Evolutionary conservation across 2,329 filamentous ascomycete genomes (phyloP).

Genomic region (Pseudocercospora pini-densiflorae): DNA sequence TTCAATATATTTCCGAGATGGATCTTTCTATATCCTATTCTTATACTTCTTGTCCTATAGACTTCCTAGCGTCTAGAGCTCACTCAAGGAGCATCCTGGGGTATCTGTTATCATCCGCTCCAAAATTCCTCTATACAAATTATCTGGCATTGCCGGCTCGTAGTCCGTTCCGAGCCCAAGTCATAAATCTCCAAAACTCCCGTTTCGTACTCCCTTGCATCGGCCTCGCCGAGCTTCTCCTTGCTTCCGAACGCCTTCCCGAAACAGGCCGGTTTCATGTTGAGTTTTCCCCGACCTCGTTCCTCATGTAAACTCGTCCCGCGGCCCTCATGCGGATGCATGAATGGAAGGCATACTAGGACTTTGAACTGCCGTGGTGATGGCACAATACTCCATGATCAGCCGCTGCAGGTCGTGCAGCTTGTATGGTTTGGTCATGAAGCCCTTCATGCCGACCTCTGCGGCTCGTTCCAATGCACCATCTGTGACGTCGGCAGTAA

Average conservation of each 20-base stretch:
- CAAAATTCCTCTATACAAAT: constrained; percentile 4
- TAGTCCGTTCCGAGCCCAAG: constrained; percentile 4
- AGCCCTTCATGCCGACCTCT: constrained; percentile 68
- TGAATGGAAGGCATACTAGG: background rate
- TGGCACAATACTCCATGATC: constrained; percentile 55
- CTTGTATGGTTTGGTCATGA: constrained; percentile 71
- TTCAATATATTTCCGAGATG: background rate
- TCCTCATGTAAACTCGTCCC: too few species aligned
- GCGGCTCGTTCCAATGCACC: constrained; percentile 64
- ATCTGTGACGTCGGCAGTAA: constrained; percentile 70
- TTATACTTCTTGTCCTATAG: constrained; percentile 1
- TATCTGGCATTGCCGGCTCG: constrained; percentile 1
- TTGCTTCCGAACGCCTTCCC: background rate
- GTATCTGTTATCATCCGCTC: background rate
- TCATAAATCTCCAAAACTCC: background rate
- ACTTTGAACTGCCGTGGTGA: constrained; percentile 9
- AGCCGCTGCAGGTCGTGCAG: constrained; percentile 65
- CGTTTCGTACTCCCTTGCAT: background rate
- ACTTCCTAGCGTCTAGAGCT: background rate
- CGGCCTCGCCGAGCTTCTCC: constrained; percentile 1
- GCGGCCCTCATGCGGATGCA: background rate
- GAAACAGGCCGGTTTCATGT: constrained; percentile 7
- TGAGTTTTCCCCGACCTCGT: background rate
- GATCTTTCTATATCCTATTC: background rate
- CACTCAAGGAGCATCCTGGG: background rate